Percentiles rank a stretch among this genome's conserved stretches.
These are phyloP conservation scores for Tuber brumale DNA, from an alignment of 495 filamentous ascomycete species.

Conservation along the genomic window DNA sequence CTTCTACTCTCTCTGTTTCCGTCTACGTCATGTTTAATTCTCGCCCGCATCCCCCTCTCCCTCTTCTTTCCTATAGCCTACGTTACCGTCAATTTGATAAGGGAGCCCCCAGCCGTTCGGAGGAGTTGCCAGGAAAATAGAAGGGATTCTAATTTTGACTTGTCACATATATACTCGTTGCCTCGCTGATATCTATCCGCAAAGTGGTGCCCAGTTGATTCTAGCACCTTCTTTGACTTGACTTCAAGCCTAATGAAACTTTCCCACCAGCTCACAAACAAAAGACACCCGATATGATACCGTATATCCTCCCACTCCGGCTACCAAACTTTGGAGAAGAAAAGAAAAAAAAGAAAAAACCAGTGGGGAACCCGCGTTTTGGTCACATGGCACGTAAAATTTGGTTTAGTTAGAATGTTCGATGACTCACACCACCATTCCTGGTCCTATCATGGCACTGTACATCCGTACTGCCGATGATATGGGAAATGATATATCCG, in stretches of 20 bases:
- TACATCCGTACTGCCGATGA: not conserved
- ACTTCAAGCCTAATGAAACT: not conserved
- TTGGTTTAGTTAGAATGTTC: not conserved
- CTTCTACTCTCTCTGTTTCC: not conserved
- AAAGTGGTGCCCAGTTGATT: not conserved
- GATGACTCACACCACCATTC: not conserved
- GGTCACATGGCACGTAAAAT: not conserved
- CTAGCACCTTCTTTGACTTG: not conserved
- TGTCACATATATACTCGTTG: not conserved
- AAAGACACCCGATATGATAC: not conserved
- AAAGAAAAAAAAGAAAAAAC: not conserved
- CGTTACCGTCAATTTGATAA: not conserved
- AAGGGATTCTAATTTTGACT: not conserved
- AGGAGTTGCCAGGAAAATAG: not conserved
- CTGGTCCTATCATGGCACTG: not conserved
- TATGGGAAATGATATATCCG: not conserved
- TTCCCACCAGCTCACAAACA: not conserved
- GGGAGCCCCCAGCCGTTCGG: not conserved
- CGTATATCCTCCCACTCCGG: not conserved
- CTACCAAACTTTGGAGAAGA: not conserved
- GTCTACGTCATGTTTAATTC: not conserved
- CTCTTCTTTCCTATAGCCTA: not conserved
- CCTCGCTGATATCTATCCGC: not conserved
- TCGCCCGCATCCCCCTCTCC: not conserved
- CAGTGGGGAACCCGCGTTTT: not conserved